These are phyloP conservation scores for Dalbergia cochinchinensis DNA, from an alignment of 306 rosid genomes.

Conservation along the genomic window DNA sequence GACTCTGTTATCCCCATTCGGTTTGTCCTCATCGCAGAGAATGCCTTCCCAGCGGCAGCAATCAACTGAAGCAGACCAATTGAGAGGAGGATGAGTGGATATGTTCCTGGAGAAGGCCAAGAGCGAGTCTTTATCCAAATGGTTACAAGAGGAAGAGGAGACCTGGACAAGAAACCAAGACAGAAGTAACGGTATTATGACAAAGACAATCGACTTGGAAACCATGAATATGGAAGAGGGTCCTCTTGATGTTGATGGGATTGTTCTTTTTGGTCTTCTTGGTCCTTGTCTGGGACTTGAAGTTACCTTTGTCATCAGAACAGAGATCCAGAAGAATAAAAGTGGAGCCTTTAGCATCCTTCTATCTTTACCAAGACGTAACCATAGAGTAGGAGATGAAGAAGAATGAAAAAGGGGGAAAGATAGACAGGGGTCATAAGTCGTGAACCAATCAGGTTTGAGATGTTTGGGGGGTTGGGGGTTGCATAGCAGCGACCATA, in stretches of 20 bases:
- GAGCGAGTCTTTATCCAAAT: constrained; percentile 61
- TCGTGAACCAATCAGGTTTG: constrained; percentile 31
- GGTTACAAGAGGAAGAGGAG: constrained; percentile 55
- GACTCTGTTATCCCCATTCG: constrained; percentile 53
- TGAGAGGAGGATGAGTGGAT: constrained; percentile 50
- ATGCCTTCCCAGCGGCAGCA: constrained; percentile 91
- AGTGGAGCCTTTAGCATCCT: not conserved
- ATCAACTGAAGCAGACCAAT: constrained; percentile 71
- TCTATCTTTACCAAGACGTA: too few relatives aligned
- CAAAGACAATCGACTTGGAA: constrained; percentile 42
- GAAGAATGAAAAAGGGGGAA: too few relatives aligned
- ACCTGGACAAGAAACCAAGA: constrained; percentile 46
- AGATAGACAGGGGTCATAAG: not conserved
- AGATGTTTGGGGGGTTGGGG: not conserved
- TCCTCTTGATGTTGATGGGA: constrained; percentile 24
- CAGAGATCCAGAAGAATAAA: constrained; percentile 28
- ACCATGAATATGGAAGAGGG: constrained; percentile 38
- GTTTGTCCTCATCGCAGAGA: constrained; percentile 39
- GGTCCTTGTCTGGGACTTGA: not conserved
- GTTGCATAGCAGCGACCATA: constrained; percentile 37
- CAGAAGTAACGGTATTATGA: constrained; percentile 37
- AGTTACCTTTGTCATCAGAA: constrained; percentile 29
- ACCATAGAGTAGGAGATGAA: too few relatives aligned
- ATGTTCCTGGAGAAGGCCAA: constrained; percentile 51
- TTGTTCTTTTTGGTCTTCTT: not conserved